phyloP scores from a whole-genome alignment of 202 grass and related monocot species.

The Setaria viridis region DNA sequence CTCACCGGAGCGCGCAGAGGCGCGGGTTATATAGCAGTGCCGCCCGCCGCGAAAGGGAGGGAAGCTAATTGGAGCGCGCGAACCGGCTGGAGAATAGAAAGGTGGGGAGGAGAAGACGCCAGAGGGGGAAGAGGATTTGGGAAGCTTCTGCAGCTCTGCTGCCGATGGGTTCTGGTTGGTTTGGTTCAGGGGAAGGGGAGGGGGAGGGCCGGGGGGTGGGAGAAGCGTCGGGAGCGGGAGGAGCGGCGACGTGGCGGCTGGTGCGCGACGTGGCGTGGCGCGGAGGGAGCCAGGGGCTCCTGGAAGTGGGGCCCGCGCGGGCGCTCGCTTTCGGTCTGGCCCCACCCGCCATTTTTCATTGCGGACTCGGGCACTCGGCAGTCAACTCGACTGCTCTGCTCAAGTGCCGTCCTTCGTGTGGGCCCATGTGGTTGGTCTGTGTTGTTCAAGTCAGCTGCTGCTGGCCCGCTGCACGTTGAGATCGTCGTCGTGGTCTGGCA shows the following conservation, averaged over 20 bases:
- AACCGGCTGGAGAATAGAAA: background rate
- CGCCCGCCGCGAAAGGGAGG: background rate
- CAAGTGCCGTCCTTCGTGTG: background rate
- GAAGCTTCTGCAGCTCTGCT: slow-evolving; percentile 16
- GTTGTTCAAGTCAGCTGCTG: too few relatives aligned
- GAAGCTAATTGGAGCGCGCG: background rate
- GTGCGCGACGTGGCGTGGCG: background rate
- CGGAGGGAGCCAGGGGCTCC: background rate
- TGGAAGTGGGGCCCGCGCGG: background rate
- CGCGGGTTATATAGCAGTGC: background rate
- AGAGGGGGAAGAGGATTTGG: slow-evolving; percentile 9
- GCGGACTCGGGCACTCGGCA: background rate
- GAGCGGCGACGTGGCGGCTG: background rate
- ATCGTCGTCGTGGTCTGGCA: too few relatives aligned
- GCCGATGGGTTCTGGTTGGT: background rate
- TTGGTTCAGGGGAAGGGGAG: background rate
- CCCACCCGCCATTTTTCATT: background rate
- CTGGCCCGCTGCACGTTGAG: too few relatives aligned
- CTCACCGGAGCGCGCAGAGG: background rate
- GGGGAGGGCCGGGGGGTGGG: background rate
- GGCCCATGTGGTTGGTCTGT: background rate
- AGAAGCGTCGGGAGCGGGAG: slow-evolving; percentile 10
- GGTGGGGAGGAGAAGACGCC: background rate
- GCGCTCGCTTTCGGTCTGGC: background rate
- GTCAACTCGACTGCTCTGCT: background rate